Conservation (phyloP, 495 filamentous ascomycete genomes). For the Amphirosellinia nigrospora region DNA sequence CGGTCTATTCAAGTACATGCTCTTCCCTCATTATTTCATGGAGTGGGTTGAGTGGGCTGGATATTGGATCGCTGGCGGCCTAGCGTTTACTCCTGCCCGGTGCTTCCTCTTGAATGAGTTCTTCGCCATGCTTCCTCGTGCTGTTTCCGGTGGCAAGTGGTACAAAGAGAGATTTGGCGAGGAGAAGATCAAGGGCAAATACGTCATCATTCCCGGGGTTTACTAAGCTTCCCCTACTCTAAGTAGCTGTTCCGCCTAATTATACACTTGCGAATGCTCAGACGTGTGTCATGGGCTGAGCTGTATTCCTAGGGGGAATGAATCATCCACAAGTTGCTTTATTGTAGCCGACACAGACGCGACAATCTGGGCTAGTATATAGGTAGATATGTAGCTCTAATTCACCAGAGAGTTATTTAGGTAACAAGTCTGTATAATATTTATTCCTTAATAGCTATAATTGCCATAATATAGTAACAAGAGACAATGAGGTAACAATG, state of each 20-base stretch:
- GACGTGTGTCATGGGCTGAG: background rate
- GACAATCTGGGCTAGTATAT: background rate
- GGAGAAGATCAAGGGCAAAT: slow-evolving; percentile 73
- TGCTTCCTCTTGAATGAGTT: slow-evolving; percentile 87
- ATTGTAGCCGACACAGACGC: background rate
- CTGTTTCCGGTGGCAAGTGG: slow-evolving; percentile 82
- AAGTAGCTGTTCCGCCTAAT: background rate
- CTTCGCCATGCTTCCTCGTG: slow-evolving; percentile 87
- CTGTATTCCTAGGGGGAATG: background rate
- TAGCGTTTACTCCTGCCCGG: slow-evolving; percentile 72
- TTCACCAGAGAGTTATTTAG: background rate
- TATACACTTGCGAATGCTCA: background rate
- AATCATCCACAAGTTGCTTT: background rate
- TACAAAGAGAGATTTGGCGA: slow-evolving; percentile 87
- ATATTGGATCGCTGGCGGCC: slow-evolving; percentile 73
- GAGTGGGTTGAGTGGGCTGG: slow-evolving; percentile 98
- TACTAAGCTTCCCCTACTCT: slow-evolving; percentile 44
- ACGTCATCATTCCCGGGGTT: slow-evolving; percentile 83
- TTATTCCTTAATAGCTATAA: background rate
- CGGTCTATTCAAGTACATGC: slow-evolving; percentile 79
- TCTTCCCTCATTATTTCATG: slow-evolving; percentile 91
- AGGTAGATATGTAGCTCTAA: background rate
- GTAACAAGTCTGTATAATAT: background rate
- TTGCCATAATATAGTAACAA: no score
- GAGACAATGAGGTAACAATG: no score